Conservation (phyloP, 208 protist genomes). For the Acanthamoeba healyi region DNA sequence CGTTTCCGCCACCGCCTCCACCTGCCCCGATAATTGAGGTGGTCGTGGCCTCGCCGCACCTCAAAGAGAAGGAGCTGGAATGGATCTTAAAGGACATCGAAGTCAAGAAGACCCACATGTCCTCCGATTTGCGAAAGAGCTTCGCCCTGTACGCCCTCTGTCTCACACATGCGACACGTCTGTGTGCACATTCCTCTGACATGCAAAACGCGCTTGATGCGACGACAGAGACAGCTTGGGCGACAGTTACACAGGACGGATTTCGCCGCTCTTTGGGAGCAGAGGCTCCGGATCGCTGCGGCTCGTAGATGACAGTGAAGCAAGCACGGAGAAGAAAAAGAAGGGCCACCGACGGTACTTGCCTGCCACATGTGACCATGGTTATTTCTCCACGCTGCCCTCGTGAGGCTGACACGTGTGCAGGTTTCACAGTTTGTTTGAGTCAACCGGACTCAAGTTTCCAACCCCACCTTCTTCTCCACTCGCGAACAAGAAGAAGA, state of each 20-base stretch:
- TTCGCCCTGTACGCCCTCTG: constrained; percentile 16
- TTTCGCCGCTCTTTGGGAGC: background rate
- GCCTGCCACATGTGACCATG: too few relatives aligned
- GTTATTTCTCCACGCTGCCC: background rate
- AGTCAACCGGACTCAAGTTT: background rate
- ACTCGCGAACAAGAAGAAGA: background rate
- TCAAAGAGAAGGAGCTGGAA: constrained; percentile 60
- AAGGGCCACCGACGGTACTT: constrained; percentile 33
- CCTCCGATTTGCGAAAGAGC: constrained; percentile 13
- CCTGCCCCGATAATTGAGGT: constrained; percentile 39
- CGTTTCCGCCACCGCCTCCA: background rate
- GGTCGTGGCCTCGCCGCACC: constrained; percentile 38
- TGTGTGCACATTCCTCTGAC: background rate
- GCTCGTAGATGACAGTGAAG: background rate
- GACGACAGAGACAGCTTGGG: background rate
- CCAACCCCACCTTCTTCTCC: constrained; percentile 25
- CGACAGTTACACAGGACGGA: constrained; percentile 21
- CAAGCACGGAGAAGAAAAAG: background rate
- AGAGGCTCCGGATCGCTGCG: constrained; percentile 26
- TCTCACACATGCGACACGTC: too few relatives aligned
- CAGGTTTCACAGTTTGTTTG: constrained; percentile 57
- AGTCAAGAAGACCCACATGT: constrained; percentile 30
- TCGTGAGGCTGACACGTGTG: background rate
- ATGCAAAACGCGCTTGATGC: background rate
- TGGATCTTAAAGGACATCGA: constrained; percentile 39